phyloP scores from a whole-genome alignment of 768 basidiomycete genomes.

The Phylloporus sp. region DNA sequence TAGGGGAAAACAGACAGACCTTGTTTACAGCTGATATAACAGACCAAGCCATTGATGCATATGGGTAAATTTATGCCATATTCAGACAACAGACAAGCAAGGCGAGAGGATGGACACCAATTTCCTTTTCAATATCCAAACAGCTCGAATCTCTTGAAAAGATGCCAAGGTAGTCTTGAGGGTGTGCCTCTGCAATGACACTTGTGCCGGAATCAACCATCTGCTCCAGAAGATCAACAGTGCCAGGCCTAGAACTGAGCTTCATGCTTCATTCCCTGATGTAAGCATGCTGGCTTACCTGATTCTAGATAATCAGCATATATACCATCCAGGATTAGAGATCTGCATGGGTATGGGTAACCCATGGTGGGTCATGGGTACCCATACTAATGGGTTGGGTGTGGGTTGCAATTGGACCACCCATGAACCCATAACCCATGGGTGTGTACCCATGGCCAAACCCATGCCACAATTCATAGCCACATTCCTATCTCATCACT shows the following conservation, averaged over 20 bases:
- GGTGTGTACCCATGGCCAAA: too few species aligned
- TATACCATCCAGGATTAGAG: too few species aligned
- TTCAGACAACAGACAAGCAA: neutral
- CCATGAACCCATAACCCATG: too few species aligned
- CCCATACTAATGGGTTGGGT: too few species aligned
- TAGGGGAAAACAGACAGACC: neutral
- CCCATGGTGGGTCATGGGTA: too few species aligned
- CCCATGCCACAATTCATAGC: too few species aligned
- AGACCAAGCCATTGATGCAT: constrained; percentile 1
- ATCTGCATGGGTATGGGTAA: too few species aligned
- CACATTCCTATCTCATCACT: too few species aligned
- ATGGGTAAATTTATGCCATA: constrained; percentile 3
- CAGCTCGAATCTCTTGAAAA: neutral
- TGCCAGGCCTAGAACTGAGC: neutral
- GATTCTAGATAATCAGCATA: too few species aligned
- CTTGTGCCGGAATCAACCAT: neutral
- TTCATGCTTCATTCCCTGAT: too few species aligned
- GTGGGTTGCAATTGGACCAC: too few species aligned
- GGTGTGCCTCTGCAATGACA: neutral
- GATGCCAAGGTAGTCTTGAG: neutral
- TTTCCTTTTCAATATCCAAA: neutral
- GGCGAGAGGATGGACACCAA: neutral
- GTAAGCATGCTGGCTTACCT: too few species aligned
- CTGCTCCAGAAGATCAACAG: neutral
- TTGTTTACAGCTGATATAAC: neutral